These are phyloP conservation scores for Cladosporium sp. DNA, from an alignment of 2,329 filamentous ascomycete species.

Conservation along the genomic window DNA sequence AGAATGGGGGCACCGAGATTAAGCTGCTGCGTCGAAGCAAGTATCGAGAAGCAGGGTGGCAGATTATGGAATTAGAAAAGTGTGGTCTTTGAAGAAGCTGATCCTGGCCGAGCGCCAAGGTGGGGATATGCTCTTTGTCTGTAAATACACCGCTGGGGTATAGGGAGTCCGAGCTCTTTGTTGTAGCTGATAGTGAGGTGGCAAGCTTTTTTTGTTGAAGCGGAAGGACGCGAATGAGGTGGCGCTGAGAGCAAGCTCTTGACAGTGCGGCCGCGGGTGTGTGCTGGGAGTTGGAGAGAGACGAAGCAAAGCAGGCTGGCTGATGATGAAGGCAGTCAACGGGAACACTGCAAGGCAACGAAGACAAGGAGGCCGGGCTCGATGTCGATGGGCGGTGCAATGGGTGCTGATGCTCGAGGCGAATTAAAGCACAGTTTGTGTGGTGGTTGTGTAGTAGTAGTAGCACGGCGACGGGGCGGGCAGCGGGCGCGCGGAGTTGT, in stretches of 20 bases:
- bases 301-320: neutral
- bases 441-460: neutral
- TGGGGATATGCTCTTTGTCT: constrained; percentile 7
- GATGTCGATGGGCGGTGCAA: neutral
- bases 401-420: constrained; percentile 3
- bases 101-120: constrained; percentile 3
- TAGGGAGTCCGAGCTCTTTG: constrained; percentile 7
- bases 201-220: constrained; percentile 1
- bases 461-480: neutral
- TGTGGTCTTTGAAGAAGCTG: constrained; percentile 12
- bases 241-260: constrained; percentile 11
- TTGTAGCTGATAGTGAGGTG: constrained; percentile 1
- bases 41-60: constrained; percentile 18
- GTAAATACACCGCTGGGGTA: constrained; percentile 10
- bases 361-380: constrained; percentile 11
- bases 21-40: constrained; percentile 28
- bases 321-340: neutral
- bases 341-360: neutral
- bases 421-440: constrained; percentile 8
- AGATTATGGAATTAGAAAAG: constrained; percentile 13
- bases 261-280: constrained; percentile 1
- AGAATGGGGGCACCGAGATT: constrained; percentile 23
- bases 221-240: neutral
- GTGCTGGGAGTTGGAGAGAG: neutral
- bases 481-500: neutral